These are phyloP conservation scores for Parietichytrium sp. DNA, from an alignment of 108 stramenopile species.

Conservation along the genomic window DNA sequence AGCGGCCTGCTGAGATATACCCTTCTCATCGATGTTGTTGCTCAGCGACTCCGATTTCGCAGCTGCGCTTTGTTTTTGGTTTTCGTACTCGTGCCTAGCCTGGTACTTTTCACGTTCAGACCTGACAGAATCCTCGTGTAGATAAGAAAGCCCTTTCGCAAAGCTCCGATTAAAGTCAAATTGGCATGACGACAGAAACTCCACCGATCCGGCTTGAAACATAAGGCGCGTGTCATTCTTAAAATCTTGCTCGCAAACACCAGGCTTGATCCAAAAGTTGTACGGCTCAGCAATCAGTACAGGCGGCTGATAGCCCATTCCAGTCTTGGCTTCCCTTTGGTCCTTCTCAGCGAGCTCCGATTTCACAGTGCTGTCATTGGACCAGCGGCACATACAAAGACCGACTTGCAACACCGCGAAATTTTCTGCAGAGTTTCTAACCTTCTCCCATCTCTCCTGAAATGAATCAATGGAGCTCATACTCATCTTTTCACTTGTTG, in stretches of 20 bases:
- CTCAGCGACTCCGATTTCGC: no score
- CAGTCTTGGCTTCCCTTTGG: background rate
- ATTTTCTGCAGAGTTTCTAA: background rate
- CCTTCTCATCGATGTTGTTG: no score
- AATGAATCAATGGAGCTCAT: background rate
- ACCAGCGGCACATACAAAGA: background rate
- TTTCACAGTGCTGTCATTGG: background rate
- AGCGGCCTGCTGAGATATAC: no score
- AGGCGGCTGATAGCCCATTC: no score
- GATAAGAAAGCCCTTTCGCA: background rate
- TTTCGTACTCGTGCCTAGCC: no score
- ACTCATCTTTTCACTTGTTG: background rate
- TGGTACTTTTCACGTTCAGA: background rate
- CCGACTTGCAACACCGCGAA: background rate
- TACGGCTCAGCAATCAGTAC: constrained; percentile 26
- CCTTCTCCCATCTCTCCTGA: background rate
- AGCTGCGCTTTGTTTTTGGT: no score
- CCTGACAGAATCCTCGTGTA: background rate
- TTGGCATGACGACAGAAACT: background rate
- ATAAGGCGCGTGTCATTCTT: background rate
- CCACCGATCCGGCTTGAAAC: background rate
- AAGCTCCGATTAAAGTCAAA: constrained; percentile 1
- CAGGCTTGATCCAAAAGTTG: constrained; percentile 19
- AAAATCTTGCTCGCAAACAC: no score
- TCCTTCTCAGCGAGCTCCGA: background rate